Percentiles rank a stretch among this genome's conserved stretches.
Evolutionary conservation across 2,329 filamentous ascomycete genomes (phyloP).

Genomic region (Zymoseptoria passerinii): DNA sequence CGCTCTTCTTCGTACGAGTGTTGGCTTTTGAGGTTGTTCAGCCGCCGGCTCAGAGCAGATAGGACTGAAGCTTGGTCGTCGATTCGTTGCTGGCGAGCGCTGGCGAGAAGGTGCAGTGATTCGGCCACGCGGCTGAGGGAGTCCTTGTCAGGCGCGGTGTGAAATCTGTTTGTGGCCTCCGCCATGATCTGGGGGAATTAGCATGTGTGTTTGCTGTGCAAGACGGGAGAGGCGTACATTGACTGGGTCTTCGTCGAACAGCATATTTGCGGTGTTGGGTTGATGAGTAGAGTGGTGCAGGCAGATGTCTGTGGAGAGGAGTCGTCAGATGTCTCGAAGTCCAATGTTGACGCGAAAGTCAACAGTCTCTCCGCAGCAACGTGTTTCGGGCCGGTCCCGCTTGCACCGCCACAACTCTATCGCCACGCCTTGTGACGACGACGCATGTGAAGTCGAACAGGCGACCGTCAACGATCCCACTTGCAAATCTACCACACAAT

Average conservation of each 20-base stretch:
- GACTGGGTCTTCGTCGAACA: slow-evolving; percentile 88
- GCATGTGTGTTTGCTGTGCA: slow-evolving; percentile 2
- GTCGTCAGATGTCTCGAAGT: neutral
- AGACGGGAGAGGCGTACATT: slow-evolving; percentile 48
- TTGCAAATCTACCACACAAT: slow-evolving; percentile 2
- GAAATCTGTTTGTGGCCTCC: slow-evolving; percentile 90
- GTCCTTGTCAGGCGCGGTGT: slow-evolving; percentile 78
- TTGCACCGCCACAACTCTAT: neutral
- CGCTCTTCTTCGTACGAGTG: slow-evolving; percentile 66
- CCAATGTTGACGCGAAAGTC: slow-evolving; percentile 9
- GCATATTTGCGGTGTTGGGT: slow-evolving; percentile 34
- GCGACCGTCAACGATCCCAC: slow-evolving; percentile 3
- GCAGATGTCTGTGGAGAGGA: neutral
- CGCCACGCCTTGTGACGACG: slow-evolving; percentile 1
- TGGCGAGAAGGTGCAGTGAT: slow-evolving; percentile 72
- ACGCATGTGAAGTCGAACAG: neutral
- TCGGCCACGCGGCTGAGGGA: slow-evolving; percentile 76
- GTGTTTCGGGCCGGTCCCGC: slow-evolving; percentile 1
- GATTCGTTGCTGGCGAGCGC: slow-evolving; percentile 71
- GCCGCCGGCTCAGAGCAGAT: slow-evolving; percentile 60
- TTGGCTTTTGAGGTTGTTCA: slow-evolving; percentile 65
- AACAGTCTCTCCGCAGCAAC: slow-evolving; percentile 4
- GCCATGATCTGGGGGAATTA: slow-evolving; percentile 55
- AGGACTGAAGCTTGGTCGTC: slow-evolving; percentile 29
- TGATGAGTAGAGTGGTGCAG: neutral